A percentile compares a stretch with the other conserved stretches of the same genome.
Evolutionary conservation across 164 flowering plant genomes (phyloP).

Genomic region (Euptelea pleiosperma): DNA sequence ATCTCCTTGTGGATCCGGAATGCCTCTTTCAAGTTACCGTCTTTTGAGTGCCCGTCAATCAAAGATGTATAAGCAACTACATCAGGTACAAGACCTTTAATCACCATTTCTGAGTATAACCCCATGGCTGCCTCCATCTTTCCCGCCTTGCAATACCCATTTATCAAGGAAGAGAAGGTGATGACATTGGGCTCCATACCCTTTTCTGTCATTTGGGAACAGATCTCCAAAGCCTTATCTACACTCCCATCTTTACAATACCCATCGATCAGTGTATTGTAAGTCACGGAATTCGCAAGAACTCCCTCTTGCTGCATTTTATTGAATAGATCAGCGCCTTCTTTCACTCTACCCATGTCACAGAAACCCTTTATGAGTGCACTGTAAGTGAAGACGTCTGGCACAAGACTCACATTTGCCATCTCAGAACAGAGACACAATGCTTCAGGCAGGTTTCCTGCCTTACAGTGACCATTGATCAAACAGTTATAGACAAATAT

Average conservation of each 20-base stretch:
- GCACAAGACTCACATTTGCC: constrained; percentile 32
- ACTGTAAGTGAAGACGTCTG: constrained; percentile 60
- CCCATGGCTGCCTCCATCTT: constrained; percentile 61
- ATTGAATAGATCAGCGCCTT: constrained; percentile 37
- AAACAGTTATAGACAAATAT: constrained; percentile 52
- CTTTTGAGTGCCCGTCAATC: constrained; percentile 65
- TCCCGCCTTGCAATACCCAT: constrained; percentile 58
- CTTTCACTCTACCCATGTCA: constrained; percentile 34
- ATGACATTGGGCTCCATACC: constrained; percentile 60
- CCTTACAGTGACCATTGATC: constrained; percentile 51
- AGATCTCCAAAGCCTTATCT: constrained; percentile 52
- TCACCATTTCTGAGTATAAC: constrained; percentile 63
- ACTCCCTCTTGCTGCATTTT: constrained; percentile 48
- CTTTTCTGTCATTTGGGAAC: constrained; percentile 56
- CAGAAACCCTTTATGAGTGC: constrained; percentile 67
- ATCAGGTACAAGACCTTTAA: constrained; percentile 66
- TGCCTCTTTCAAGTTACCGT: constrained; percentile 52
- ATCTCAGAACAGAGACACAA: constrained; percentile 40
- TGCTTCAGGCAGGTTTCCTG: constrained; percentile 37
- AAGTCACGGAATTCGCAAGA: constrained; percentile 42
- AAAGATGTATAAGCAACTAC: constrained; percentile 62
- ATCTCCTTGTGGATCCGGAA: constrained; percentile 48
- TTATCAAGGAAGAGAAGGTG: constrained; percentile 58
- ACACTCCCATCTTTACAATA: constrained; percentile 53
- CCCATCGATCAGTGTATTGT: constrained; percentile 63